Evolutionary conservation across 2,329 filamentous ascomycete species (phyloP), one percentile per base, ranked within the genome.

Genomic region (Paradendryphiella salina): DNA sequence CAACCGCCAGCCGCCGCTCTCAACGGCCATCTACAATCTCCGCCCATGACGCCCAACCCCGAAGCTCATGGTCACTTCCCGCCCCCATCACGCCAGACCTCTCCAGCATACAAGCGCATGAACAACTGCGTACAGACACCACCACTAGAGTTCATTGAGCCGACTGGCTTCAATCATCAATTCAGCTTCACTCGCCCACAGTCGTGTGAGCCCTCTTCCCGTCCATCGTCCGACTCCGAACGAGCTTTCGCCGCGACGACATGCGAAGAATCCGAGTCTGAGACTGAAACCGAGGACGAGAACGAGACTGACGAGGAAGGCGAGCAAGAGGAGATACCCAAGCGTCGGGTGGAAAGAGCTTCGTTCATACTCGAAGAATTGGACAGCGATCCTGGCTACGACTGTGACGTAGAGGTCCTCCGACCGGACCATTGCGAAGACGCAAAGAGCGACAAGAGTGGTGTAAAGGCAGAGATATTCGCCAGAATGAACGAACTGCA

Each of bases 321-420:
- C 39, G 61, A 61, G 23, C 47, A 61, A n/a, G 63, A 66, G 40
- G 53, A 61, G 42, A 53, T 39, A 21, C 62, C 63, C 34, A 45
- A 59, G 46, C 67, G 61, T 47, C 56, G 52, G 45, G 57, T 68
- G 44, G 61, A 70, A 17, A 57, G 64, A 23, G 66, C 65, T 42
- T 67, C 67, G 43, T 73, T 79, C 46, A 68, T 70, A 31, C 69
- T 79, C 40, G 74, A 78, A 57, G 77, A 79, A 56, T 52, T 79
- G 43, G 64, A 67, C 40, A 70, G 64, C 56, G 69, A 73, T 39
- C 60, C 64, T 45, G 72, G 65, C 21, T 75, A 75, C 48, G 70
- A 73, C 38, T 71, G 69, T 45, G 74, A 77, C 47, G 64, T 74
- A 43, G 75, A 78, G 50, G 64, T 78, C 48, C 65, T 79, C 15